Percentiles rank a stretch among this genome's conserved stretches.
These are phyloP conservation scores for Lentinula raphanica DNA, from an alignment of 768 basidiomycete species.

Conservation along the genomic window DNA sequence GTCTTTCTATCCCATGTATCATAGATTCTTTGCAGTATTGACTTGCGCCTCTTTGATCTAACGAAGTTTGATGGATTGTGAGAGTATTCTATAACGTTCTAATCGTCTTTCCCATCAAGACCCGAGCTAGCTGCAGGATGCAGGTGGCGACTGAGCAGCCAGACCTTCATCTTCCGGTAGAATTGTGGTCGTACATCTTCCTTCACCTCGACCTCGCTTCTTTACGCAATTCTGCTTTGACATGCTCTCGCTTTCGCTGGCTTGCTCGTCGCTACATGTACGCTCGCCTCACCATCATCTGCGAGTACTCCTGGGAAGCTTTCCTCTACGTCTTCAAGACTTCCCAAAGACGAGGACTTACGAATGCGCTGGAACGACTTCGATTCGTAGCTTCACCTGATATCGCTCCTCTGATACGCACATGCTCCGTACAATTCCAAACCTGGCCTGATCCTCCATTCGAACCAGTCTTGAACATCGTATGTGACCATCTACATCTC, in stretches of 20 bases:
- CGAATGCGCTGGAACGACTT: not conserved
- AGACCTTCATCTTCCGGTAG: not conserved
- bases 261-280: constrained; percentile 2
- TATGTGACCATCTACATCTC: constrained; percentile 2
- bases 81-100: not conserved
- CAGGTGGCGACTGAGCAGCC: not conserved
- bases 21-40: not conserved
- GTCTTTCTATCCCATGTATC: not conserved
- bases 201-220: not conserved
- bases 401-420: constrained; percentile 6
- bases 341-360: not conserved
- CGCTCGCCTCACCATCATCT: constrained; percentile 4
- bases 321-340: not conserved
- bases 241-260: constrained; percentile 6
- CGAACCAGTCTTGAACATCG: constrained; percentile 1
- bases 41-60: too few species aligned
- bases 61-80: not conserved
- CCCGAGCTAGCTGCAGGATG: not conserved
- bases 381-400: constrained; percentile 8
- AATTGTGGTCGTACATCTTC: constrained; percentile 4
- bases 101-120: not conserved
- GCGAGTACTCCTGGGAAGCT: constrained; percentile 3
- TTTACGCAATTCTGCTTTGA: constrained; percentile 3
- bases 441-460: constrained; percentile 7
- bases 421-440: constrained; percentile 7